Percentiles rank a stretch among this genome's conserved stretches.
Evolutionary conservation across 1,284 basidiomycete genomes (phyloP).

Genomic region (Sanghuangporus weigelae): DNA sequence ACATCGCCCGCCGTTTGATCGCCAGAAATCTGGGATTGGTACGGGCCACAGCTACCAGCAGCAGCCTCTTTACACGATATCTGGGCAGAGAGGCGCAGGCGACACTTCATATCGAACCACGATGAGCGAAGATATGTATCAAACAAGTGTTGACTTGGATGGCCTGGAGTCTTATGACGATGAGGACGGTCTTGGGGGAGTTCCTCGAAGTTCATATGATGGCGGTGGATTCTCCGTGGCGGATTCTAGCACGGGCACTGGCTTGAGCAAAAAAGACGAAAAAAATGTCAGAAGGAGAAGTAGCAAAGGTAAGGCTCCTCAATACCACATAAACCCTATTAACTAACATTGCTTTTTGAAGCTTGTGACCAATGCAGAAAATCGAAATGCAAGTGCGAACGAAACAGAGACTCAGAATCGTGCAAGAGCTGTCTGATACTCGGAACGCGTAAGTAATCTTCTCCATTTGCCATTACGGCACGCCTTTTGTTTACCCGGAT

Average conservation of each 20-base stretch:
- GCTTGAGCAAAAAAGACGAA: constrained; percentile 30
- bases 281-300: constrained; percentile 55
- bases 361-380: constrained; percentile 32
- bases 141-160: constrained; percentile 8
- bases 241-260: neutral
- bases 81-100: neutral
- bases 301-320: constrained; percentile 51
- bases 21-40: neutral
- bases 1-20: neutral
- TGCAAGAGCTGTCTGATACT: constrained; percentile 27
- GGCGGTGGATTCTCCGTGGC: neutral
- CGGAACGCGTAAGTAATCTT: constrained; percentile 18
- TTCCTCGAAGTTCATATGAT: constrained; percentile 8
- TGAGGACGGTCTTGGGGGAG: constrained; percentile 3
- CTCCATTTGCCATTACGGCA: neutral
- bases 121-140: constrained; percentile 5
- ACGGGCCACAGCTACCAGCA: neutral
- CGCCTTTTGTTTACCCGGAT: neutral
- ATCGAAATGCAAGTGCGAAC: constrained; percentile 34
- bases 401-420: constrained; percentile 23
- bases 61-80: neutral
- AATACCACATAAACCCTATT: neutral
- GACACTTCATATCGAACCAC: neutral
- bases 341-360: constrained; percentile 2
- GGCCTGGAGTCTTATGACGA: constrained; percentile 9